Conservation (phyloP, 441 rosid species). For the Populus hybrid region DNA sequence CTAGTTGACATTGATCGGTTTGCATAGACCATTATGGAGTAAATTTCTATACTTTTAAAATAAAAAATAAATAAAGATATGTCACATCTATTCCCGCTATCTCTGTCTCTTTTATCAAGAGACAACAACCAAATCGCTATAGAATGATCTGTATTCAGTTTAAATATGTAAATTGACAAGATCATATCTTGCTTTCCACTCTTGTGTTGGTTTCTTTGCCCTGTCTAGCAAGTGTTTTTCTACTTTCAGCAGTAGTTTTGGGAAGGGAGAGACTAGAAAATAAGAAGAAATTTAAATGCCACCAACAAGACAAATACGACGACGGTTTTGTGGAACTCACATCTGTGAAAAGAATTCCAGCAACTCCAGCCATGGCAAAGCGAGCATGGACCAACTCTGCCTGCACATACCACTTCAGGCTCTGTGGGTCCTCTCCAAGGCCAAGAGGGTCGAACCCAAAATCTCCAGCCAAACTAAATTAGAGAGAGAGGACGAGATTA, state of each 20-base stretch:
- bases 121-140: too few species aligned
- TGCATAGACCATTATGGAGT: too few species aligned
- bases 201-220: background rate
- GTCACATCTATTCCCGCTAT: too few species aligned
- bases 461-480: constrained; percentile 72
- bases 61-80: too few species aligned
- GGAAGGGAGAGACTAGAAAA: background rate
- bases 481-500: background rate
- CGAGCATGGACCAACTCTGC: constrained; percentile 93
- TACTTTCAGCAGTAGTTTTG: background rate
- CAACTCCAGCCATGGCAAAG: constrained; percentile 93
- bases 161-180: background rate
- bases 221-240: background rate
- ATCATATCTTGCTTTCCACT: background rate
- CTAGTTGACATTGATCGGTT: too few species aligned
- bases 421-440: constrained; percentile 82
- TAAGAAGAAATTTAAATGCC: background rate
- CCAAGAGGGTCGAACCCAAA: constrained; percentile 93
- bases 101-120: too few species aligned
- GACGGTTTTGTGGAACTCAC: constrained; percentile 30
- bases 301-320: background rate
- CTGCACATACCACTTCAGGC: constrained; percentile 96
- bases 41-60: too few species aligned
- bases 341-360: constrained; percentile 91
- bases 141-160: background rate